Evolutionary conservation across 257 asterid species (phyloP), one percentile per base, ranked within the genome.

Genomic region (Apocynum venetum): DNA sequence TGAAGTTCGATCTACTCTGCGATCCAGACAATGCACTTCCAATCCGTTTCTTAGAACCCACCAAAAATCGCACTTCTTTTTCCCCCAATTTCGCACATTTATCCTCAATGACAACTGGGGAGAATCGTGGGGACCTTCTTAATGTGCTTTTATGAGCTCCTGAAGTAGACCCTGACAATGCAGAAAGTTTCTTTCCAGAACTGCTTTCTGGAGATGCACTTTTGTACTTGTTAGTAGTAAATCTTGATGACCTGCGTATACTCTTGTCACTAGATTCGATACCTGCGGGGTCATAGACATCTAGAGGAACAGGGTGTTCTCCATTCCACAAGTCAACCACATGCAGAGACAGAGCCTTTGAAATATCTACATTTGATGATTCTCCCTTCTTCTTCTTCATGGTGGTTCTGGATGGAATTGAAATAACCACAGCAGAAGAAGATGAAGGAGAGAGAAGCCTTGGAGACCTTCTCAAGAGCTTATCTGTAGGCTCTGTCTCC

Each of bases 321-420:
- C 17, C 81, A 25, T 12, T 25, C 19, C 65, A 69, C 38, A 10
- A 8, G 35, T 81, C 83, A 72, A 48, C 51, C 10, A 72, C 90
- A 72, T 86, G 88, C 81, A 91, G 40, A 8, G 89, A 52, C 49
- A 86, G 83, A 20, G 85, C 89, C 87, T 86, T 82, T 81, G 90
- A 86, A 77, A 79, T 73, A n/a, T 66, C 36, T 14, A 43, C 36
- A 46, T 44, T 60, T 49, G 69, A 35, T 19, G 75, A 49, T 57
- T 41, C 36, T 13, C 31, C 40, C 53, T 49, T 61, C 41, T 44
- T 59, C 40, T 17, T 17, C 38, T 65, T 25, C 59, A 15, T 10
- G 20, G 15, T 40, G 40, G 83, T 12, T 48, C 41, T 35, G 17
- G 71, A 4, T n/a, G 79, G 72, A 78, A 80, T 9, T 31, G 88